A percentile compares a stretch with the other conserved stretches of the same genome.
Conservation (phyloP, 2,329 filamentous ascomycete genomes). For the Clonostachys rosea region DNA sequence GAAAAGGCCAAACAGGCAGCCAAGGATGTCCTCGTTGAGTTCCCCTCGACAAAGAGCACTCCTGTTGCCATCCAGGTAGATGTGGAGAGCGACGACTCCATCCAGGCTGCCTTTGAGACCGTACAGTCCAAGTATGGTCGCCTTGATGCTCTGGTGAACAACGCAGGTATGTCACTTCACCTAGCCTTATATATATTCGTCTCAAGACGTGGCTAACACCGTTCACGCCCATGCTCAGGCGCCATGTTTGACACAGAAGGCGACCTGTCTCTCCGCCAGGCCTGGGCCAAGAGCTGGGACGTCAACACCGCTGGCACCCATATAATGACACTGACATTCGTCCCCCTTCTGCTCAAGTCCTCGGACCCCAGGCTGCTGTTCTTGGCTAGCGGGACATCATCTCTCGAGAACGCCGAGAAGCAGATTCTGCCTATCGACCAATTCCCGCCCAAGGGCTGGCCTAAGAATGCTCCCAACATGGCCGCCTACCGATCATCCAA, state of each 20-base stretch:
- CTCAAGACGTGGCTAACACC: not conserved
- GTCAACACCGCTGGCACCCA: conserved; percentile 40
- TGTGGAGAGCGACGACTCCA: conserved; percentile 20
- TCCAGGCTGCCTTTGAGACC: conserved; percentile 15
- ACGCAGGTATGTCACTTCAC: conserved; percentile 14
- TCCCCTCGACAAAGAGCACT: conserved; percentile 26
- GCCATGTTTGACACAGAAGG: conserved; percentile 28
- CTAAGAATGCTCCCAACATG: conserved; percentile 34
- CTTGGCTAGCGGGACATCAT: conserved; percentile 31
- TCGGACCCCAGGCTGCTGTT: conserved; percentile 38
- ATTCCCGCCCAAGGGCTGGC: conserved; percentile 33
- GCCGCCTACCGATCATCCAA: conserved; percentile 5
- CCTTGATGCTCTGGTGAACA: conserved; percentile 27
- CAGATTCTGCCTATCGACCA: conserved; percentile 14
- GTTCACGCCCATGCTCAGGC: conserved; percentile 13
- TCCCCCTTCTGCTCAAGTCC: conserved; percentile 32
- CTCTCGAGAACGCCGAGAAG: conserved; percentile 17
- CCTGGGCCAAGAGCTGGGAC: conserved; percentile 35
- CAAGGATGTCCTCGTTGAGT: conserved; percentile 27
- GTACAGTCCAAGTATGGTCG: conserved; percentile 15
- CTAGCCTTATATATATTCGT: not conserved
- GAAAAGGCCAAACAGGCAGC: conserved; percentile 43
- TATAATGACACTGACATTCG: conserved; percentile 24
- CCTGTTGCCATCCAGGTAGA: conserved; percentile 28
- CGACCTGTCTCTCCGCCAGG: conserved; percentile 24